Base-by-base conservation (phyloP, 2,329 filamentous ascomycete genomes). In the Calonectria leucothoes region DNA sequence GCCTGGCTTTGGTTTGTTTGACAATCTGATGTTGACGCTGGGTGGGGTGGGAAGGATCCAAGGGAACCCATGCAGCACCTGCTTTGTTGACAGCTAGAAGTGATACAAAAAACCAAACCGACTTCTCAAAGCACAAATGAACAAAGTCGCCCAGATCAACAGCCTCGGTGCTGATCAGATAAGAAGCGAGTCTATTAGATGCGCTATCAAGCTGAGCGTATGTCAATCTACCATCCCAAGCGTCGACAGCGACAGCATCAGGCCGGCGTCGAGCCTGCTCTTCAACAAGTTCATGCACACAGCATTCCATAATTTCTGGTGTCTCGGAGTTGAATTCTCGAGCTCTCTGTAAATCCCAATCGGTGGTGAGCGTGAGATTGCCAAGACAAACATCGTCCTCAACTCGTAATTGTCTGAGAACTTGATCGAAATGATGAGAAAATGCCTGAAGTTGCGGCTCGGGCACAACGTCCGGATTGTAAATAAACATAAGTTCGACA, bases 201-300 rank as follows among this genome's bases (percentile, higher is more conserved):
- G 70, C 27, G 1, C 4, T 14, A 7, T 76, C 63, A 1, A 80
- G 66, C 8, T 77, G 55, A 1, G 14, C 23, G 27, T 79, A 82
- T 0, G 79, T 79, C 4, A 81, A 64, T 1, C 76, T 12, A 2
- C 77, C 79, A 49, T 83, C 80, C 79, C 81, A 82, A 0, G 81
- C 75, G 25, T 49, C 66, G 0, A 82, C 49, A 0, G 80, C 81
- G 57, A 74, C 6, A 52, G 63, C 20, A 64, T 33, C 1, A 72
- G 76, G 20, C 72, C 66, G 6, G 35, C n/a, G 3, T 23, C n/a
- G 23, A 37, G 64, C 76, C 0, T 67, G 68, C 0, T 71, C 23
- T 3, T 73, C 66, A 10, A 82, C 70, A 4, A 81, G n/a, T 0
- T 74, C 42, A 25, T 82, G 81, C 1, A 81, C 66, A 20, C 69